Conservation (phyloP, 2,329 filamentous ascomycete species). For the Cladosporium phlei region DNA sequence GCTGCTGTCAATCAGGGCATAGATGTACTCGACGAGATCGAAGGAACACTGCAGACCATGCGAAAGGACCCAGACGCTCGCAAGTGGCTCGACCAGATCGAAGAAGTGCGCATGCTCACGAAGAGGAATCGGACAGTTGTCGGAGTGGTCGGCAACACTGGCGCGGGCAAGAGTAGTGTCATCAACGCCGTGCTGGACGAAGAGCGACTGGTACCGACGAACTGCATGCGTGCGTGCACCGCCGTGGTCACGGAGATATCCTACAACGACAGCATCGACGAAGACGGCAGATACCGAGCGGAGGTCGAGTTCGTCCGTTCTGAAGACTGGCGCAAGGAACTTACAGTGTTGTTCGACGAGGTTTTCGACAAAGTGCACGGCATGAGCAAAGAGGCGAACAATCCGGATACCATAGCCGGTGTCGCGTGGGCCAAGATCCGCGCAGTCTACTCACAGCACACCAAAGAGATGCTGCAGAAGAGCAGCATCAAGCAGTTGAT, state of each 20-base stretch:
- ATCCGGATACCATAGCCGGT: conserved; percentile 45
- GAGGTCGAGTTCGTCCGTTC: conserved; percentile 55
- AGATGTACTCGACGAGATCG: conserved; percentile 34
- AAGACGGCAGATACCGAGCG: conserved; percentile 44
- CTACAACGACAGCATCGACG: conserved; percentile 46
- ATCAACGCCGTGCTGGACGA: conserved; percentile 62
- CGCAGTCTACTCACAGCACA: conserved; percentile 43
- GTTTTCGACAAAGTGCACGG: conserved; percentile 40
- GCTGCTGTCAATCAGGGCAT: conserved; percentile 37
- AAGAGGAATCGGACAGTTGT: conserved; percentile 45
- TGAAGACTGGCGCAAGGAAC: conserved; percentile 51
- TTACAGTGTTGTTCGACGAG: conserved; percentile 47
- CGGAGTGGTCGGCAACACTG: conserved; percentile 58
- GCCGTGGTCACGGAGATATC: conserved; percentile 58
- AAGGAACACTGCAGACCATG: conserved; percentile 28
- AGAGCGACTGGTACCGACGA: conserved; percentile 52
- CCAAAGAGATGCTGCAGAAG: conserved; percentile 36
- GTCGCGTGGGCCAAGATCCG: conserved; percentile 50
- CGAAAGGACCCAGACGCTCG: conserved; percentile 29
- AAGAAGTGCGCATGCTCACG: conserved; percentile 38
- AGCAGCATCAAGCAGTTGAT: conserved; percentile 41
- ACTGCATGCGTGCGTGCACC: conserved; percentile 59
- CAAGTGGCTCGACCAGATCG: conserved; percentile 41
- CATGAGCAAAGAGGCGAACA: conserved; percentile 34
- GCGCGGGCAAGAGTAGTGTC: conserved; percentile 57